A percentile compares a stretch with the other conserved stretches of the same genome.
These are phyloP conservation scores for Pseudogymnoascus sp. DNA, from an alignment of 2,329 filamentous ascomycete genomes.

Conservation along the genomic window DNA sequence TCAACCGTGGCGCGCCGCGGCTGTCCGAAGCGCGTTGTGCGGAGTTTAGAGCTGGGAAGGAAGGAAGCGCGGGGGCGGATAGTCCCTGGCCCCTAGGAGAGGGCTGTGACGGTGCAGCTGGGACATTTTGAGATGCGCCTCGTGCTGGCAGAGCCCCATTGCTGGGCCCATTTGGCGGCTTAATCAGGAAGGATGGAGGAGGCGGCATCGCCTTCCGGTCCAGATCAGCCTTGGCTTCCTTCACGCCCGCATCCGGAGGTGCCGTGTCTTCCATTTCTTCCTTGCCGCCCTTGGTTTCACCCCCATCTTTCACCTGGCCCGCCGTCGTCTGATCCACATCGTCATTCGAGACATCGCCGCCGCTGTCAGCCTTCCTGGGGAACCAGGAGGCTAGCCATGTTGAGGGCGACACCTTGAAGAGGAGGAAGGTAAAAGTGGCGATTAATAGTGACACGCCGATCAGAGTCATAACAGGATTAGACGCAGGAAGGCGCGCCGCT, in stretches of 20 bases:
- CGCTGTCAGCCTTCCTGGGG: slow-evolving; percentile 8
- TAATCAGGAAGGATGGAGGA: slow-evolving; percentile 16
- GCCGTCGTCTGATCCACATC: background rate
- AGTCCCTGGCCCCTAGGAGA: slow-evolving; percentile 21
- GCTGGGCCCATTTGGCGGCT: slow-evolving; percentile 14
- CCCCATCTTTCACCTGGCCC: background rate
- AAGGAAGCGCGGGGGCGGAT: slow-evolving; percentile 21
- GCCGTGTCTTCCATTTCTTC: background rate
- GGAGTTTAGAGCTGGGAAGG: slow-evolving; percentile 45
- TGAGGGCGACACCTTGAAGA: slow-evolving; percentile 45
- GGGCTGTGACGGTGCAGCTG: background rate
- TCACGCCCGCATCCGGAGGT: slow-evolving; percentile 12
- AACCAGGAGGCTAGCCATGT: slow-evolving; percentile 33
- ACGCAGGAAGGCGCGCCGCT: background rate
- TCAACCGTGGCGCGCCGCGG: slow-evolving; percentile 15
- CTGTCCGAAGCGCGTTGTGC: slow-evolving; percentile 38
- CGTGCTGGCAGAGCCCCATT: slow-evolving; percentile 17
- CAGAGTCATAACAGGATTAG: slow-evolving; percentile 39
- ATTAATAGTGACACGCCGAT: slow-evolving; percentile 55
- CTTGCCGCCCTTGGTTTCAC: background rate
- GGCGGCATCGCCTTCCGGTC: slow-evolving; percentile 35
- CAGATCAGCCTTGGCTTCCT: slow-evolving; percentile 14
- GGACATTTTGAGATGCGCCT: background rate
- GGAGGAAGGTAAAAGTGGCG: slow-evolving; percentile 49
- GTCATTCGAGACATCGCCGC: background rate